Conservation (phyloP, 2,329 filamentous ascomycete species). For the Lachnellula subtilissima region DNA sequence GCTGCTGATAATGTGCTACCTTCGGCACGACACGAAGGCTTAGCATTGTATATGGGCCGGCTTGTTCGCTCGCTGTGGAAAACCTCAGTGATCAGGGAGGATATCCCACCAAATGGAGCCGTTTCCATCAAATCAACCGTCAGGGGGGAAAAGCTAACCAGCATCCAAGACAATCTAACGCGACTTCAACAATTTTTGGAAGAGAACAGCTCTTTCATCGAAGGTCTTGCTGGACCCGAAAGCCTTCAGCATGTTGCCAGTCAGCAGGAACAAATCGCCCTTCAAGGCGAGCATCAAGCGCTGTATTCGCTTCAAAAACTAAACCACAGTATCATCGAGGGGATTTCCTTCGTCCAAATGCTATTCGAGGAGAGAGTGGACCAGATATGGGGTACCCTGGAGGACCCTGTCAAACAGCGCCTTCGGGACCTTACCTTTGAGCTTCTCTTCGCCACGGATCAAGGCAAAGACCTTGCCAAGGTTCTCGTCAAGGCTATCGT, state of each 20-base stretch:
- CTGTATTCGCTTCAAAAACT: constrained; percentile 80
- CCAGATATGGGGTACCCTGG: constrained; percentile 76
- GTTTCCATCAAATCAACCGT: constrained; percentile 65
- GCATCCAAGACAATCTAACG: constrained; percentile 76
- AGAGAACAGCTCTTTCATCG: constrained; percentile 85
- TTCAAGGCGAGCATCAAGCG: constrained; percentile 92
- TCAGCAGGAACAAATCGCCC: constrained; percentile 83
- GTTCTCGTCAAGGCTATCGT: constrained; percentile 96
- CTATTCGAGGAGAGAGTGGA: constrained; percentile 90
- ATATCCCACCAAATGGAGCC: constrained; percentile 47
- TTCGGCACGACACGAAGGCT: constrained; percentile 83
- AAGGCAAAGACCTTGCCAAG: constrained; percentile 86
- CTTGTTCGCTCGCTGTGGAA: constrained; percentile 90
- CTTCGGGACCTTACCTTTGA: constrained; percentile 81
- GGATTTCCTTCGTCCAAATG: constrained; percentile 92
- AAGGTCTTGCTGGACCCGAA: constrained; percentile 86
- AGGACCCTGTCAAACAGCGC: constrained; percentile 62
- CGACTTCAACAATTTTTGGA: constrained; percentile 77
- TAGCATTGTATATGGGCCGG: constrained; percentile 81
- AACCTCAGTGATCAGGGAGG: constrained; percentile 61
- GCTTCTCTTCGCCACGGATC: constrained; percentile 71
- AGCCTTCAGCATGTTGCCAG: constrained; percentile 73
- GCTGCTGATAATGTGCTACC: constrained; percentile 79
- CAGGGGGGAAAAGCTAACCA: constrained; percentile 60
- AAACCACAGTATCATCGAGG: constrained; percentile 87